phyloP scores from a whole-genome alignment of 257 asterid genomes.

The Solanum corneliomulleri region DNA sequence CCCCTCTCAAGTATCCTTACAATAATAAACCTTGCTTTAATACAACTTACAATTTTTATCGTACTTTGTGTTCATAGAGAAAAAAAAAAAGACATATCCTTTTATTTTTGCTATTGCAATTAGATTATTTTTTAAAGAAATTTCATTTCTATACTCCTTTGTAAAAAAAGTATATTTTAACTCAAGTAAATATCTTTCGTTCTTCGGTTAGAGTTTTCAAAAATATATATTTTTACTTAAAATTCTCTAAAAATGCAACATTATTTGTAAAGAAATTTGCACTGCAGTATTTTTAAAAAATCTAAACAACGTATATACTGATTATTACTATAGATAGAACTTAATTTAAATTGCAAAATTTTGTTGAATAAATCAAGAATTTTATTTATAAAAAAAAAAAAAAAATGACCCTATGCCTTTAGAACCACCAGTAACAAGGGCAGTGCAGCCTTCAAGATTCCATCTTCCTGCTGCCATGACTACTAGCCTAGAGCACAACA shows the following conservation, averaged over 20 bases:
- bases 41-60: neutral
- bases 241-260: neutral
- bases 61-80: neutral
- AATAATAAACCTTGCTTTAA: no score
- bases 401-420: conserved; percentile 23
- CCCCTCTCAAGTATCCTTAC: neutral
- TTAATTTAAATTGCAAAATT: no score
- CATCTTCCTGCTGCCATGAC: conserved; percentile 24
- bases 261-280: fast-evolving
- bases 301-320: fast-evolving
- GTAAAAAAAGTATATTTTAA: no score
- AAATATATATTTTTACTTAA: neutral
- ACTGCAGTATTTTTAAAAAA: fast-evolving
- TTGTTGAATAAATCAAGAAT: neutral
- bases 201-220: fast-evolving
- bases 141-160: no score
- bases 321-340: neutral
- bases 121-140: no score
- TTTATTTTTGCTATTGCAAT: no score
- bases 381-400: fast-evolving
- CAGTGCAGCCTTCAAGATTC: conserved; percentile 26
- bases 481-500: neutral
- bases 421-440: conserved; percentile 35
- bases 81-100: no score
- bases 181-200: no score